Evolutionary conservation across 306 rosid genomes (phyloP), one percentile per base, ranked within the genome.

Genomic region (Elaeagnus macrophylla): DNA sequence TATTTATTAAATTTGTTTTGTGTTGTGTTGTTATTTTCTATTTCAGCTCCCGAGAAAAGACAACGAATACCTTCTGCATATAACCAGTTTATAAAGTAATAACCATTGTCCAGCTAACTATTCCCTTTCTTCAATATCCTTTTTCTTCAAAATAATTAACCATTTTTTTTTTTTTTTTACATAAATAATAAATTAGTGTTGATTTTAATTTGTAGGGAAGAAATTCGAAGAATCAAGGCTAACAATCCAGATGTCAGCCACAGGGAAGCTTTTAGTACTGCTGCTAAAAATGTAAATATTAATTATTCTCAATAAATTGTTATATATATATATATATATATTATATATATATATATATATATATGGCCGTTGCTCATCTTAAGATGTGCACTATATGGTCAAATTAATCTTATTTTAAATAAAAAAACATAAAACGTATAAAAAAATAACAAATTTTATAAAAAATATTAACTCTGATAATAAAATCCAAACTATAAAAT

Each of bases 31-130:
- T 77, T 85, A 18, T 75, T 90, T 75, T 79, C 83, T 67, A 53
- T 79, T 76, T 72, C 96, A 93, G 99, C 99, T 75, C 96, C 99
- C 77, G 96, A 84, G 90, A 93, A 93, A 89, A 84, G 94, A 85
- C 99, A 93, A 79, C 88, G 96, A 59, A 96, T 87, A 64, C 99
- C 96, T 65, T 93, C 99, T 79, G 99, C 99, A 61, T 93, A 93
- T 66, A 93, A 93, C 66, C 99, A 88, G 88, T 93, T 93, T 83
- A 93, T 93, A 75, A 93, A 84, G 99, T 93, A 88, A 81, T n/a
- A 19, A 56, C 20, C 38, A 64, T 63, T 25, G 37, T 54, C 25
- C 51, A 47, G 8, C n/a, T 45, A 15, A 6, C 19, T 38, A 25
- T 3, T n/a, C n/a, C 37, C 19, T 46, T 25, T 44, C 16, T 18